Evolutionary conservation across 441 rosid species (phyloP), one percentile per base, ranked within the genome.

Genomic region (Bocquillonia castaneifolia): DNA sequence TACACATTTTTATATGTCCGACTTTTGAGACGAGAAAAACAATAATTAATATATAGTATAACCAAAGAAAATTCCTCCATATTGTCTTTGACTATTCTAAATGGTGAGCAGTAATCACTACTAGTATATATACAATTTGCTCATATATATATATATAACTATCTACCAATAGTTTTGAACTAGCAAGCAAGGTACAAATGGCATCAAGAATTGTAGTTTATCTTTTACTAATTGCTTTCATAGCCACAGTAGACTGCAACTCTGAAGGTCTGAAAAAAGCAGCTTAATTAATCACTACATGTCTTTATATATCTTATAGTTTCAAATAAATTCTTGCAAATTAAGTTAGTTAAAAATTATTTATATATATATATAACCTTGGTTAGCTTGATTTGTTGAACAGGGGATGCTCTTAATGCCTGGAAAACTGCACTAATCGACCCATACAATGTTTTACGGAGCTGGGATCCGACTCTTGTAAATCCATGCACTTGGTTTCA

Each of bases 401-500:
- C 62, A 83, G 85, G 15, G 53, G 83, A 81, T 63, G 78, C 4
- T 61, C 83, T 83, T 26, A 0, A 20, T 66, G 62, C 68, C 42
- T 72, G 80, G 85, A 81, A 69, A 70, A 22, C 20, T 18, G 5
- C 13, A 1, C 51, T 81, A 34, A 44, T 2, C 5, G 85, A 84
- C 51, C 85, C 83, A 18, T 34, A 61, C 34, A 68, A 59, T 7
- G 74, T 78, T 14, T 76, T 84, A 1, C 44, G 18, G 29, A 76
- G 68, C 77, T 84, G 88, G 88, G 70, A 84, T 68, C 75, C 78
- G 37, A 72, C 76, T 2, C 59, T 70, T 14, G 48, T 74, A 18
- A 81, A 81, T 36, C 85, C 88, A 29, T 84, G 88, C 72, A 37
- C 76, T 40, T 81, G 88, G 88, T 44, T 23, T 51, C 88, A 84